Percentiles rank a stretch among this genome's conserved stretches.
Evolutionary conservation across 805 yeast species (phyloP).

Genomic region (Metschnikowia lochheadii): DNA sequence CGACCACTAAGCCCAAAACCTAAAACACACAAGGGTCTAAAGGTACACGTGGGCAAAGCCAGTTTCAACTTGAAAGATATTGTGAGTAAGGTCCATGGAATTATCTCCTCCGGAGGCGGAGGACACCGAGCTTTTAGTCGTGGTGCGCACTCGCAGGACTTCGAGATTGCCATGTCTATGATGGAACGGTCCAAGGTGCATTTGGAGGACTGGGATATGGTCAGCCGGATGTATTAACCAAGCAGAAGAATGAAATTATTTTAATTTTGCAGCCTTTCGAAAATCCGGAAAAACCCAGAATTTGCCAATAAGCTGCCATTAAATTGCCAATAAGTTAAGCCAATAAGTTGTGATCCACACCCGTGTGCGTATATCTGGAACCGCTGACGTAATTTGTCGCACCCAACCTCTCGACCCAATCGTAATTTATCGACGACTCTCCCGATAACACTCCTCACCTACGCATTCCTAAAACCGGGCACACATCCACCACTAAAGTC

Average conservation of each 20-base stretch:
- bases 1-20: background rate
- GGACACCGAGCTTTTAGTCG: background rate
- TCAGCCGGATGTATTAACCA: constrained; percentile 23
- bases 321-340: background rate
- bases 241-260: background rate
- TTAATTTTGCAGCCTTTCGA: too few species aligned
- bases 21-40: background rate
- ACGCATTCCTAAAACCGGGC: constrained; percentile 4
- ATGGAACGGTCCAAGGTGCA: constrained; percentile 25
- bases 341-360: background rate
- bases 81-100: constrained; percentile 30
- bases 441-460: constrained; percentile 13
- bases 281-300: too few species aligned
- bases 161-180: constrained; percentile 9
- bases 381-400: background rate
- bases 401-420: constrained; percentile 8
- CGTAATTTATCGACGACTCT: constrained; percentile 16
- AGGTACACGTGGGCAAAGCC: background rate
- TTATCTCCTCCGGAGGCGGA: constrained; percentile 8
- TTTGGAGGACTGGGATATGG: constrained; percentile 35
- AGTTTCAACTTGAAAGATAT: constrained; percentile 20
- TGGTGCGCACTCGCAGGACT: constrained; percentile 13
- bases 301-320: too few species aligned
- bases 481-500: constrained; percentile 2
- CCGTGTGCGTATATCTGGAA: background rate